phyloP scores from a whole-genome alignment of 768 basidiomycete species.

The Termitomyces sp. region DNA sequence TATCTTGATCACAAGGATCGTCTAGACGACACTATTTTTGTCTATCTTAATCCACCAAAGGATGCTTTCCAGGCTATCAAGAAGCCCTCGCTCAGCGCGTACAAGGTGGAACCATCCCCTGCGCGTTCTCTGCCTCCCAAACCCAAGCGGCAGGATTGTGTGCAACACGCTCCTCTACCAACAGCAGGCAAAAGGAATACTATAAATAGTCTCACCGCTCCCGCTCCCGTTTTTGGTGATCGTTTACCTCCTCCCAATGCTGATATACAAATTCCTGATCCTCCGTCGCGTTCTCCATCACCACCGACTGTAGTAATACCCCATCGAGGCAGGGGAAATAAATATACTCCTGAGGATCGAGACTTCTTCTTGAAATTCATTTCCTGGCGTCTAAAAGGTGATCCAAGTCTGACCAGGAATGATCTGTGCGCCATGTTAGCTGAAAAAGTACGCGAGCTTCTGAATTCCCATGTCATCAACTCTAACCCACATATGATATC shows the following conservation, averaged over 20 bases:
- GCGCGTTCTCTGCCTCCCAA: conserved; percentile 14
- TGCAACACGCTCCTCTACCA: conserved; percentile 17
- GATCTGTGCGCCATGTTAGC: conserved; percentile 51
- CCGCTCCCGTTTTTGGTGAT: conserved; percentile 37
- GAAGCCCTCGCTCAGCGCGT: conserved; percentile 33
- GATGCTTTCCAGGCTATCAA: conserved; percentile 26
- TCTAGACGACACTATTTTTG: conserved; percentile 42
- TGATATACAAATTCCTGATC: conserved; percentile 51
- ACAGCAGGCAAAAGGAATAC: conserved; percentile 37
- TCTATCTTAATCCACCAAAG: conserved; percentile 23
- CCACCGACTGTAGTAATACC: conserved; percentile 51
- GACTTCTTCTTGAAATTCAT: conserved; percentile 64
- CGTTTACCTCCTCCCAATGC: conserved; percentile 57
- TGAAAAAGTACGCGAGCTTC: conserved; percentile 38
- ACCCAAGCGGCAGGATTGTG: conserved; percentile 20
- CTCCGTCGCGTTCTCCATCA: conserved; percentile 64
- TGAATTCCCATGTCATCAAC: conserved; percentile 4
- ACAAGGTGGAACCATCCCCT: conserved; percentile 27
- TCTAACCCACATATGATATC: conserved; percentile 6
- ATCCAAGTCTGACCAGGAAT: conserved; percentile 45
- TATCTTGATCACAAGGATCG: conserved; percentile 65
- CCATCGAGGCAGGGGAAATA: conserved; percentile 43
- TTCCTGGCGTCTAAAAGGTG: conserved; percentile 50
- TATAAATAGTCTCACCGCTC: conserved; percentile 56
- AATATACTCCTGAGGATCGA: conserved; percentile 61